These are phyloP conservation scores for Aureobasidium uvarum DNA, from an alignment of 2,329 filamentous ascomycete species.

Conservation along the genomic window DNA sequence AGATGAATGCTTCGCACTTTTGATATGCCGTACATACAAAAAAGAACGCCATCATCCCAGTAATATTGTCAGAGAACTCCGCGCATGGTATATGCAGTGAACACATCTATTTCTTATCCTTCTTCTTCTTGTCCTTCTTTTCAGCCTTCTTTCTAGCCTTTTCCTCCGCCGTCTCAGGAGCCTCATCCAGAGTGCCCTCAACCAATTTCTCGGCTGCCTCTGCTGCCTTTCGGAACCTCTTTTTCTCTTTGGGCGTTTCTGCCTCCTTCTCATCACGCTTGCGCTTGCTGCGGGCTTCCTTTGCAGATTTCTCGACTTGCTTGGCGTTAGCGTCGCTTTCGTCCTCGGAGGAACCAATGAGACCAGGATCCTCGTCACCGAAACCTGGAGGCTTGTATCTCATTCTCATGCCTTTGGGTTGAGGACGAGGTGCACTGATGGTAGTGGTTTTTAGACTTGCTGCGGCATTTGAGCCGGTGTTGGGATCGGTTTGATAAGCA, in stretches of 20 bases:
- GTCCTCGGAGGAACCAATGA: constrained; percentile 46
- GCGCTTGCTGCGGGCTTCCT: constrained; percentile 38
- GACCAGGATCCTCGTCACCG: constrained; percentile 45
- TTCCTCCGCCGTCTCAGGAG: constrained; percentile 36
- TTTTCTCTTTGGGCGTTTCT: constrained; percentile 41
- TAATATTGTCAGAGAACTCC: constrained; percentile 4
- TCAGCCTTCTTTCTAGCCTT: constrained; percentile 41
- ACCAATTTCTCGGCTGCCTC: constrained; percentile 28
- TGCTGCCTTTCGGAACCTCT: constrained; percentile 38
- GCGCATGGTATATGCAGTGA: not conserved
- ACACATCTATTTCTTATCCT: constrained; percentile 30
- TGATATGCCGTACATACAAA: constrained; percentile 14
- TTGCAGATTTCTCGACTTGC: constrained; percentile 30
- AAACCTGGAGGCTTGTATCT: constrained; percentile 67
- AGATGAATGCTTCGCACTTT: not conserved
- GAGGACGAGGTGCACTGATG: constrained; percentile 57
- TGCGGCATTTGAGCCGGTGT: constrained; percentile 43
- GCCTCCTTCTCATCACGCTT: constrained; percentile 39
- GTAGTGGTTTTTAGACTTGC: constrained; percentile 49
- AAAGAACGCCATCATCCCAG: not conserved
- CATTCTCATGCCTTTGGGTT: constrained; percentile 66
- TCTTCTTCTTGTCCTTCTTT: constrained; percentile 35
- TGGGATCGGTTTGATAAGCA: constrained; percentile 43
- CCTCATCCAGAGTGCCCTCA: constrained; percentile 26
- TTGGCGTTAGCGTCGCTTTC: constrained; percentile 37